These are phyloP conservation scores for Zoysia japonica DNA, from an alignment of 176 grass and related monocot species.

Conservation along the genomic window DNA sequence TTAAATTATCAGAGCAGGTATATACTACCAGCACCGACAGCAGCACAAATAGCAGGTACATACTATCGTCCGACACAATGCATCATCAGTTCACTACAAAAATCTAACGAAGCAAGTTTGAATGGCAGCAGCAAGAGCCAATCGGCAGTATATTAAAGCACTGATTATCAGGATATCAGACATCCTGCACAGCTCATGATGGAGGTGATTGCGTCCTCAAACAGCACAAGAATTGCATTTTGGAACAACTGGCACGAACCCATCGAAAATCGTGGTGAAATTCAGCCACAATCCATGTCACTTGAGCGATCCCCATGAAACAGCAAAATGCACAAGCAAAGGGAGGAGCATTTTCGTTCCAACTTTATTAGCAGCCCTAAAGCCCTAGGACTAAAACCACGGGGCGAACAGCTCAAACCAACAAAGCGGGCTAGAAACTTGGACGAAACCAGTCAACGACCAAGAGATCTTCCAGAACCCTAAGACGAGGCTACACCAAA, in stretches of 20 bases:
- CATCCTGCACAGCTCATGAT: neutral
- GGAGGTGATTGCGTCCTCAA: neutral
- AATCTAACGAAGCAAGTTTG: neutral
- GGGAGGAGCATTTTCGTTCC: neutral
- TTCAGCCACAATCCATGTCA: neutral
- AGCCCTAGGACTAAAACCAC: constrained; percentile 44
- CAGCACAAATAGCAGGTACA: neutral
- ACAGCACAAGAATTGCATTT: constrained; percentile 25
- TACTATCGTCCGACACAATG: neutral
- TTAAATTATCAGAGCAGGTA: neutral
- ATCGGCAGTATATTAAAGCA: neutral
- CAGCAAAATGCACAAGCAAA: neutral
- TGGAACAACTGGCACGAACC: neutral
- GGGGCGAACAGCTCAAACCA: neutral
- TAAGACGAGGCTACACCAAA: neutral
- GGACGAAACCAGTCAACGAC: neutral
- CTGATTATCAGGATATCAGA: neutral
- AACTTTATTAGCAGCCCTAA: constrained; percentile 19
- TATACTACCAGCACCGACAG: neutral
- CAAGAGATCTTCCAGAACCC: constrained; percentile 36
- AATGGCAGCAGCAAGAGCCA: neutral
- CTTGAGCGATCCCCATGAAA: neutral
- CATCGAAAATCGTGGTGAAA: neutral
- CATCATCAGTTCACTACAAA: neutral
- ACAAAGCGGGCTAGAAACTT: neutral